These are phyloP conservation scores for bread wheat (Triticum aestivum) DNA, from an alignment of 176 grass and related monocot species.

Conservation along the genomic window IWGSC_CS_RefSeq_v2.1 NC_057797.1:696193174-696193673, in stretches of 20 bases:
- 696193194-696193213: slow-evolving; percentile 73
- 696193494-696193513: background rate
- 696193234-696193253: slow-evolving; percentile 65
- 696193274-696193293: slow-evolving; percentile 86
- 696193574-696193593: background rate
- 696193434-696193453: background rate
- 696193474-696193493: background rate
- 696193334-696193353: slow-evolving; percentile 29
- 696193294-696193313: slow-evolving; percentile 59
- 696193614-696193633: slow-evolving; percentile 42
- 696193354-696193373: slow-evolving; percentile 46
- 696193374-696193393: slow-evolving; percentile 41
- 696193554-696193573: background rate
- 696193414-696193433: slow-evolving; percentile 44
- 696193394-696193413: slow-evolving; percentile 74
- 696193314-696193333: slow-evolving; percentile 27
- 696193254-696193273: slow-evolving; percentile 90
- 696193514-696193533: background rate
- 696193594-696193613: slow-evolving; percentile 51
- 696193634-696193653: slow-evolving; percentile 70
- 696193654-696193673: slow-evolving; percentile 74
- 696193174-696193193: slow-evolving; percentile 85
- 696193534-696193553: background rate
- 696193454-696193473: background rate
- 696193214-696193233: slow-evolving; percentile 80